Evolutionary conservation across 208 protist species (phyloP).

Genomic region (Trypanosoma conorhini): DNA sequence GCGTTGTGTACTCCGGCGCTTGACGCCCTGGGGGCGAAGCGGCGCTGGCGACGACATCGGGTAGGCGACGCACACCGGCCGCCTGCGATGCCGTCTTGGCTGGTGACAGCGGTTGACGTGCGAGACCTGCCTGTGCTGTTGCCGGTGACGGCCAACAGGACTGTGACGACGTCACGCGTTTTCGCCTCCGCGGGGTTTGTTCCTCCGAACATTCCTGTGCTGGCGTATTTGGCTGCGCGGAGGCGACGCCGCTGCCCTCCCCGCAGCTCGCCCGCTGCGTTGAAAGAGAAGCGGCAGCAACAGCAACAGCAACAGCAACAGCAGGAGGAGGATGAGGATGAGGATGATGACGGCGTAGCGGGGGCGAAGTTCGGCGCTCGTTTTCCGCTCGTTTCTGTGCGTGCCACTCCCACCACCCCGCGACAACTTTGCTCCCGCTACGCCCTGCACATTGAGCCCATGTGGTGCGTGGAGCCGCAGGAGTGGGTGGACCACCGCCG

Average conservation of each 20-base stretch:
- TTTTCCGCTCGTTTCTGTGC: background rate
- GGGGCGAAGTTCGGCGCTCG: background rate
- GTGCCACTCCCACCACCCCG: background rate
- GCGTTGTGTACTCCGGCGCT: background rate
- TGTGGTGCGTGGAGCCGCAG: slow-evolving; percentile 11
- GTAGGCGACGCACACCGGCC: background rate
- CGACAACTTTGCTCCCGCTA: background rate
- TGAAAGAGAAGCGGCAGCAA: background rate
- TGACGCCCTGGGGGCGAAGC: background rate
- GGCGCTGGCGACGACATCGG: background rate
- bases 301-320: too few species aligned
- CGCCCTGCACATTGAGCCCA: background rate
- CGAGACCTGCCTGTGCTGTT: slow-evolving; percentile 4
- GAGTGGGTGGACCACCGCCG: slow-evolving; percentile 12
- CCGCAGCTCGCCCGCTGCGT: background rate
- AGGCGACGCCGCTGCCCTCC: background rate
- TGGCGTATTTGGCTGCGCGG: background rate
- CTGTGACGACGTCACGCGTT: background rate
- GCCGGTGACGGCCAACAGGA: background rate
- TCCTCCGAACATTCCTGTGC: background rate
- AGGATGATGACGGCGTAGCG: background rate
- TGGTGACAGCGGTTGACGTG: slow-evolving; percentile 19
- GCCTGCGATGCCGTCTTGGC: slow-evolving; percentile 5
- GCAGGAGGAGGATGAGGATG: too few species aligned
- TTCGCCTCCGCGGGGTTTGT: background rate